Evolutionary conservation across 257 asterid genomes (phyloP).

Genomic region (Solanum bulbocastanum): DNA sequence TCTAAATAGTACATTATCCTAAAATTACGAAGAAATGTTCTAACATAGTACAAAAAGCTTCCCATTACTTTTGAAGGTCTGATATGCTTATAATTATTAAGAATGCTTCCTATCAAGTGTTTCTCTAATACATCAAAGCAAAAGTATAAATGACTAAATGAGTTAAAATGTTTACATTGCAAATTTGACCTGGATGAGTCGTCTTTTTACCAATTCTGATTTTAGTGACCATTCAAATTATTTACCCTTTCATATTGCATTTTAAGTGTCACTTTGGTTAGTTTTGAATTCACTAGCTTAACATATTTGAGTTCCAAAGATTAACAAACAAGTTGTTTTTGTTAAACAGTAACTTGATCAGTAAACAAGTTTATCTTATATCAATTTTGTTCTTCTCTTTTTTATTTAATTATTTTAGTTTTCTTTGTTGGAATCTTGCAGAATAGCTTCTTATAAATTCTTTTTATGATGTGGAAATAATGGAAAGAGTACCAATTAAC

Average conservation of each 20-base stretch:
- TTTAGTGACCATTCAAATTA: not conserved
- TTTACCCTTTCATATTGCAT: not conserved
- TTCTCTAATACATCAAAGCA: not conserved
- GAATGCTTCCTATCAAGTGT: not conserved
- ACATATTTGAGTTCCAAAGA: not conserved
- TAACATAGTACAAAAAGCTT: not conserved
- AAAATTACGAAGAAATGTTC: not conserved
- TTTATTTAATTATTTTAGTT: not conserved
- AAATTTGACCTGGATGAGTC: not conserved
- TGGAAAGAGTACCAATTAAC: not conserved
- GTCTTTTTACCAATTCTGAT: not conserved
- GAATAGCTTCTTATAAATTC: not conserved
- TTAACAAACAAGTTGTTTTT: not conserved
- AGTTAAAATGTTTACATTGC: not conserved
- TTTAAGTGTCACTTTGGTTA: not conserved
- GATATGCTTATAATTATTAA: not conserved
- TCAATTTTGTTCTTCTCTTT: not conserved
- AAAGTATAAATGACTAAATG: not conserved
- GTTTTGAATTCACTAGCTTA: not conserved
- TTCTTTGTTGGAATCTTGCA: not conserved
- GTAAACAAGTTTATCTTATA: not conserved
- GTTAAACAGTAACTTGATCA: not conserved
- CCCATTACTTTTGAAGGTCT: not conserved
- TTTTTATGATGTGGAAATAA: not conserved
- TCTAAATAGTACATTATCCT: not conserved